Base-by-base conservation (phyloP, 169 alveolate genomes). In the Cryptosporidium andersoni region DNA sequence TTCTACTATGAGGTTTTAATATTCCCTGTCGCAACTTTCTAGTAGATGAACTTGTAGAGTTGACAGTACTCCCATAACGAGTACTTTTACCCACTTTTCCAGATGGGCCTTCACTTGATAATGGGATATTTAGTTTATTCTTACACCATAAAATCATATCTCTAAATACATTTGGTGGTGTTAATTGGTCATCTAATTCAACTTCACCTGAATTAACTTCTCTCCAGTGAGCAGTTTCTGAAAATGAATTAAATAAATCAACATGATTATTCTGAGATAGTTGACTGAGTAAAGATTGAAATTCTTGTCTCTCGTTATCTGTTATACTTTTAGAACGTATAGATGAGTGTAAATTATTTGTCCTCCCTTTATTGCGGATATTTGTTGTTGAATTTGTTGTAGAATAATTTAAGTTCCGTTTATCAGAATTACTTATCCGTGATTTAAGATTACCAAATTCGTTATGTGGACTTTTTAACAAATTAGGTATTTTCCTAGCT, bases 221-320 rank as follows among this genome's bases (percentile, higher is more conserved):
- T 48, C 60, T 74, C 85, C 85, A 74, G 14, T 74, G 68, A 11
- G 85, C 85, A 45, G 85, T 74, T 34, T 60, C 55, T 5, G 60
- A 58, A 39, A 74, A 74, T 1, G 85, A 74, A 47, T 74, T 74
- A 14, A 74, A 74, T 34, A 74, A 36, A 25, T 74, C 85, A 40
- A 74, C 85, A 60, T 74, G 85, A 62, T 74, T 68, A 37, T 74
- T 74, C 25, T 74, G 85, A 14, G 85, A 74, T 37, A 74, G 85
- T 37, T 74, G 66, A 36, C 74, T 42, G 12, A 74, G 68, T 16
- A 74, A 64, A 2, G 67, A 74, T n/a, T 74, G 85, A 40, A 74
- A 74, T 43, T 74, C 85, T 34, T 53, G 85, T 2, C 85, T 74
- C 25, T 74, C 85, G 3, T 64, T 16, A 42, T 74, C 85, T 34